A percentile compares a stretch with the other conserved stretches of the same genome.
Evolutionary conservation across 2,329 filamentous ascomycete genomes (phyloP).

Genomic region (Curvularia spicifera): DNA sequence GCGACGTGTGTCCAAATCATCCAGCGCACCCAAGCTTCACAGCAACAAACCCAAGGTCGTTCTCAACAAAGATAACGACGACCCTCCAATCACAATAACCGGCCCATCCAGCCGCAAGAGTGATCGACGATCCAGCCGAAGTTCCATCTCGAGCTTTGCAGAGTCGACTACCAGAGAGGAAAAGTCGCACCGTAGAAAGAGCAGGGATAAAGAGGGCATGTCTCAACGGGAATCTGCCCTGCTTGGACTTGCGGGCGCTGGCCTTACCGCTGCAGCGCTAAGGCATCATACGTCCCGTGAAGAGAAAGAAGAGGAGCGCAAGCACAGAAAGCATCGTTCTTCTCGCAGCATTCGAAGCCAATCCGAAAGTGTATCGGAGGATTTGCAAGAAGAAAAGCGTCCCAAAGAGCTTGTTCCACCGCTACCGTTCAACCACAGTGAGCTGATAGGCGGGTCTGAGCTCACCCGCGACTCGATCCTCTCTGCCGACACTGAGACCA

Average conservation of each 20-base stretch:
- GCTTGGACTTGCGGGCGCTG: conserved; percentile 60
- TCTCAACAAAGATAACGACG: conserved; percentile 63
- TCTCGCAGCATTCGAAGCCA: conserved; percentile 60
- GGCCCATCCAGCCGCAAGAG: conserved; percentile 60
- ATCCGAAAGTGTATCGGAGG: conserved; percentile 61
- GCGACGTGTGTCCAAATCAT: conserved; percentile 65
- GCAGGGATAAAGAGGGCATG: conserved; percentile 56
- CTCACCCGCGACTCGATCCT: conserved; percentile 86
- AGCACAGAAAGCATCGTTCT: conserved; percentile 54
- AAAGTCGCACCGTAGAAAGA: conserved; percentile 54
- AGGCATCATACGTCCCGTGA: conserved; percentile 70
- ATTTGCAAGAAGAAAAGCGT: conserved; percentile 58
- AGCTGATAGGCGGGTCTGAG: conserved; percentile 78
- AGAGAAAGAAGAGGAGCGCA: conserved; percentile 51
- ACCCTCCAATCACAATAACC: conserved; percentile 64
- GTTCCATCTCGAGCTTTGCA: conserved; percentile 53
- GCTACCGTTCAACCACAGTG: conserved; percentile 83
- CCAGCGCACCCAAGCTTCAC: conserved; percentile 65
- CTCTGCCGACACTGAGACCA: conserved; percentile 74
- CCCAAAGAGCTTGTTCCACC: conserved; percentile 67
- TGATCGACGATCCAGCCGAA: conserved; percentile 61
- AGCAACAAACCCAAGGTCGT: conserved; percentile 65
- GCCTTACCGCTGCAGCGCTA: conserved; percentile 67
- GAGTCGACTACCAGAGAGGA: conserved; percentile 55
- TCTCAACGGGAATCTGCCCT: conserved; percentile 62